Base-by-base conservation (phyloP, 179 eudicot species). In the Actinidia polygama region DNA sequence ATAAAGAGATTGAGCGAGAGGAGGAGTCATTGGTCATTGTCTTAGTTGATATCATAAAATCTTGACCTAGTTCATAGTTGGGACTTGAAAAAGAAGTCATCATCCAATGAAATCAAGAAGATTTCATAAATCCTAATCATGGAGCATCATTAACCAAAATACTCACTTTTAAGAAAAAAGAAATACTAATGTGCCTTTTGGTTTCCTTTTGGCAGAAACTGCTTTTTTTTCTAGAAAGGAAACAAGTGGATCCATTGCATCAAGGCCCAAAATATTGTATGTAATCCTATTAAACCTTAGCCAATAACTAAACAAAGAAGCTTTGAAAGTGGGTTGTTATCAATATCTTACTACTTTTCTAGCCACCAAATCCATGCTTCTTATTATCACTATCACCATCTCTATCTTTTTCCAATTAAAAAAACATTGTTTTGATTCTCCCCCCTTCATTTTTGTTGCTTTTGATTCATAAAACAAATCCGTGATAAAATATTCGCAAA, bases 351-450 rank as follows among this genome's bases (percentile, higher is more conserved):
- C 63, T 6, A 12, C 30, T 66, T 73, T 75, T 66, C 14, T 50
- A 44, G n/a, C 69, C 47, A 63, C 11, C 70, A 76, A 74, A 36
- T 57, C 69, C 85, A 75, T 79, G 80, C 83, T 85, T 83, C 85
- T 59, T 79, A 83, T 85, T 26, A 85, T 85, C 77, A 63, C 78
- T n/a, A 63, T 54, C 87, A 82, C 79, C 69, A 69, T 81, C 62
- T 81, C 79, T 54, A 51, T 81, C 73, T 21, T 19, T 72, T 55
- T 10, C 21, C 51, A 16, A 40, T 40, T 40, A 6, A 5, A 71
- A 68, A 40, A 10, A 36, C 50, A 44, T 18, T 70, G 74, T 11
- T 11, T 53, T 11, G 12, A 53, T 53, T 11, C 55, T 1, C 55
- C 54, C 54, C 55, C 15, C 7, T 78, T 23, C 24, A 11, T 26